phyloP scores from a whole-genome alignment of 1,284 basidiomycete genomes.

The Xerocomus amazonicus region DNA sequence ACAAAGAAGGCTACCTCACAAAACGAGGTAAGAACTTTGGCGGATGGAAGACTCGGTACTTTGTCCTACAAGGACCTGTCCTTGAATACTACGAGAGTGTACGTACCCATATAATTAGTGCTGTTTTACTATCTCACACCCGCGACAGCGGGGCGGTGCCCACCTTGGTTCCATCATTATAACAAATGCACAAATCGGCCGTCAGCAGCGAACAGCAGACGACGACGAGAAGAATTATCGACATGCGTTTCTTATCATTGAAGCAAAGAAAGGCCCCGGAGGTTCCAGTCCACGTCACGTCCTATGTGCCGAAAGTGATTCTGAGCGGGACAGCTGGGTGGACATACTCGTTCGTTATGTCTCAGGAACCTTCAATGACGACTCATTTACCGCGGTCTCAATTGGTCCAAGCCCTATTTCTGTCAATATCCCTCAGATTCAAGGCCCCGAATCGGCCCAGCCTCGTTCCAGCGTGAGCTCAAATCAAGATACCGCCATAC shows the following conservation, averaged over 20 bases:
- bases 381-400: conserved; percentile 35
- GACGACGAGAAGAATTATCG: conserved; percentile 93
- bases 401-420: conserved; percentile 29
- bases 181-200: conserved; percentile 80
- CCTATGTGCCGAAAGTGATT: conserved; percentile 92
- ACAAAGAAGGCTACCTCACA: conserved; percentile 94
- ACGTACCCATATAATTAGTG: conserved; percentile 36
- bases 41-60: conserved; percentile 94
- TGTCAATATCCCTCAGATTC: conserved; percentile 21
- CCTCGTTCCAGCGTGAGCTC: conserved; percentile 63
- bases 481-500: conserved; percentile 37
- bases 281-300: conserved; percentile 83
- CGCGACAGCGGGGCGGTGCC: conserved; percentile 74
- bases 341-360: conserved; percentile 87
- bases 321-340: conserved; percentile 92
- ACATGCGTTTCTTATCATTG: conserved; percentile 96
- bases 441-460: conserved; percentile 32
- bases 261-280: conserved; percentile 69
- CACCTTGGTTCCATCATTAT: conserved; percentile 88
- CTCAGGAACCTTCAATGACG: conserved; percentile 68
- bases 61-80: conserved; percentile 82
- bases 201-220: conserved; percentile 43
- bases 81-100: conserved; percentile 95
- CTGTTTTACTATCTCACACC: conserved; percentile 14
- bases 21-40: conserved; percentile 97